Evolutionary conservation across 1,284 basidiomycete genomes (phyloP), one percentile per base, ranked within the genome.

Genomic region (Austroboletus niveus): DNA sequence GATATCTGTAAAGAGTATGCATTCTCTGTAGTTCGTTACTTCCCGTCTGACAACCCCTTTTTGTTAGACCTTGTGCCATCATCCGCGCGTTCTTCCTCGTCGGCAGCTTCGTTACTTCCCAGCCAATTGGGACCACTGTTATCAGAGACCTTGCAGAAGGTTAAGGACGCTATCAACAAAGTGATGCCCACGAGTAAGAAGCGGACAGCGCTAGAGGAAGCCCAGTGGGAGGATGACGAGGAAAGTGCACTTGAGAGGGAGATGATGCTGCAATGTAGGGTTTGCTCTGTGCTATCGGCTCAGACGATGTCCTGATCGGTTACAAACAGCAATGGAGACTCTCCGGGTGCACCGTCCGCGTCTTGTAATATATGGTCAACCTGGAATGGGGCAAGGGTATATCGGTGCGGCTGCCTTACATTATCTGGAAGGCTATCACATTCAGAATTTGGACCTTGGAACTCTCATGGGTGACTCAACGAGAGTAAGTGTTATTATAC

Each of bases 1-100:
- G 92, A 89, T 97, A 64, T 93, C 95, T 1, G 86, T 98, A 57
- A 95, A 98, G 73, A 95, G 94, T 96, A 62, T 55, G 85, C 76
- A 14, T 53, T 49, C 41, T 48, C 55, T 46, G 46, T 30, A 52
- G 14, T 12, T 34, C 24, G 8, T 9, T 44, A 36, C 46, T 42
- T 43, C 44, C 41, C 20, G 49, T 14, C 48, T 55, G 38, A 55
- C 44, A 43, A 24, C 22, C 53, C 47, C 15, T 45, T 15, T 14
- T 46, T 20, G 45, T 42, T 47, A 96, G 93, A 92, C 68, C 78
- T 97, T 27, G 87, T 98, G 0, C 96, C 97, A 0, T 98, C 97
- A 0, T 96, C 95, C 5, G 94, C 94, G 4, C 82, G 97, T 44
- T 94, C 96, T 0, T 85, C 92, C 0, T 81, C 94, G 0, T 93